Evolutionary conservation across 345 rosid genomes (phyloP), one percentile per base, ranked within the genome.

Genomic region (Syzygium jambos): DNA sequence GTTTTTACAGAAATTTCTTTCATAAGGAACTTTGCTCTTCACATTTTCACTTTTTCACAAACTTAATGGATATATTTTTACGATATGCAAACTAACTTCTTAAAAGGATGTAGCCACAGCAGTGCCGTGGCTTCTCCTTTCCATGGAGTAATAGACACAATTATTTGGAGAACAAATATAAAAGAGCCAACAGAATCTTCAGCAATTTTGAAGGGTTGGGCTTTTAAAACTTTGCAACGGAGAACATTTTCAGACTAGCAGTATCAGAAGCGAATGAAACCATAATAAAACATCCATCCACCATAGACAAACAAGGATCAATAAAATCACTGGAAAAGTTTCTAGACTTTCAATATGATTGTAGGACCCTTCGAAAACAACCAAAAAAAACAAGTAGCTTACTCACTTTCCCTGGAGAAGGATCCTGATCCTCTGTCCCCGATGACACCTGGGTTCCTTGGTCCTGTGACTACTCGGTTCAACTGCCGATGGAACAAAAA

Each of bases 341-440:
- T 38, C 82, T 38, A 73, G 49, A 68, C 46, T 73, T 34, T 73
- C 49, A 34, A 10, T 38, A 22, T 38, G 22, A 19, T 73, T 38
- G 82, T 19, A 73, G 59, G 59, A 55, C 11, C 49, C 27, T 38
- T 73, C 3, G 7, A 43, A 53, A 21, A n/a, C 16, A 41, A 85
- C 57, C 41, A 34, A 52, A 87, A 41, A 23, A 34, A 21, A 14
- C 22, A 65, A 46, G 68, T 17, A 84, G 89, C 27, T 11, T 90
- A 94, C 99, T 97, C 90, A 97, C 99, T 97, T 96, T 97, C 99
- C 90, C 99, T 95, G 34, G 99, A 97, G 91, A 97, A 96, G 16
- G 99, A 96, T 30, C 98, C 97, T 56, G 99, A 97, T 88, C 96
- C 95, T 92, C 98, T 92, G 85, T 97, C 99, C 85, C 99, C 99